Evolutionary conservation across 345 rosid species (phyloP).

Genomic region (Dovyalis caffra): DNA sequence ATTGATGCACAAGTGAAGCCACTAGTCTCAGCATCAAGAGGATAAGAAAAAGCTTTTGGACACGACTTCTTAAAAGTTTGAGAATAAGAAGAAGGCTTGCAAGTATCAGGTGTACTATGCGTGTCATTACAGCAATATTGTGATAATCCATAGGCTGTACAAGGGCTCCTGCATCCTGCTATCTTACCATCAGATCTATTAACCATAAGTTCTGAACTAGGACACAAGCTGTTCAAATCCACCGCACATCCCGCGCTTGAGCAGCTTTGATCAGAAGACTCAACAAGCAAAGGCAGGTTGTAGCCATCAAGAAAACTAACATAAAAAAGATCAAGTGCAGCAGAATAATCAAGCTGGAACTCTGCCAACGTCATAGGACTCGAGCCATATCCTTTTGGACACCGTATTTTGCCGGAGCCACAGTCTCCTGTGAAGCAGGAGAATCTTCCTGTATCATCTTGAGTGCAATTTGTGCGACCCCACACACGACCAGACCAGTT

Average conservation of each 20-base stretch:
- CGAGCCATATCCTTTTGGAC: conserved; percentile 60
- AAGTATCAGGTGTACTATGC: conserved; percentile 55
- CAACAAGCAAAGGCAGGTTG: conserved; percentile 77
- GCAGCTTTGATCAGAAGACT: conserved; percentile 63
- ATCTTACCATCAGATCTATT: conserved; percentile 36
- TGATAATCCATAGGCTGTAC: conserved; percentile 68
- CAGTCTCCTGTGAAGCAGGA: conserved; percentile 82
- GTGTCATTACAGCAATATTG: conserved; percentile 84
- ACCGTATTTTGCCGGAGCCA: conserved; percentile 67
- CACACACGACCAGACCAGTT: conserved; percentile 94
- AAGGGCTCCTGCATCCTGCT: conserved; percentile 89
- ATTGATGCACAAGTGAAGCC: no score
- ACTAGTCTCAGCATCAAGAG: no score
- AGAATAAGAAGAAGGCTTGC: conserved; percentile 30
- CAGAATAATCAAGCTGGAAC: conserved; percentile 65
- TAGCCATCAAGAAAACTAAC: conserved; percentile 90
- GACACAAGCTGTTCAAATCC: conserved; percentile 72
- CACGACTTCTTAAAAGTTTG: not conserved
- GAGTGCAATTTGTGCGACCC: conserved; percentile 74
- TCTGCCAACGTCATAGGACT: conserved; percentile 87
- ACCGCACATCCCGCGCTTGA: conserved; percentile 64
- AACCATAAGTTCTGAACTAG: conserved; percentile 70
- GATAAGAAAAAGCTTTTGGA: not conserved
- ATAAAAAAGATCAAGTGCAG: conserved; percentile 66
- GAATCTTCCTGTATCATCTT: conserved; percentile 58